Conservation (phyloP, 441 rosid species). For the Jatropha multifida region DNA sequence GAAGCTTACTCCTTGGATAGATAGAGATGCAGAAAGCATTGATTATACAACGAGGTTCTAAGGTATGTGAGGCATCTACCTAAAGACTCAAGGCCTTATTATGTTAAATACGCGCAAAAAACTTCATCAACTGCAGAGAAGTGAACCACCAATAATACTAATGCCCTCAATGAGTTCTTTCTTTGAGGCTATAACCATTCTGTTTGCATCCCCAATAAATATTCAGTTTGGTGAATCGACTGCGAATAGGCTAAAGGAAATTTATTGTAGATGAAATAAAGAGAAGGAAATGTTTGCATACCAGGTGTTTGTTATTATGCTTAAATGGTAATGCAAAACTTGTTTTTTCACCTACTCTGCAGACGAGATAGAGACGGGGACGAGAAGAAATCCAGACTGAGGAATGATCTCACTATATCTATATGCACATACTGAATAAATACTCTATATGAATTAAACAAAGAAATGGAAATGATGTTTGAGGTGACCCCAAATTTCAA, state of each 20-base stretch:
- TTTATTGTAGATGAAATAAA: conserved; percentile 36
- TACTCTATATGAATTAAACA: too few species aligned
- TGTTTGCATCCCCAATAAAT: conserved; percentile 89
- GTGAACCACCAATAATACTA: conserved; percentile 33
- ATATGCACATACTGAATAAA: too few species aligned
- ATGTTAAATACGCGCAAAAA: conserved; percentile 89
- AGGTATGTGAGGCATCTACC: conserved; percentile 79
- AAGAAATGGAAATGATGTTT: too few species aligned
- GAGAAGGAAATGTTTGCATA: neutral
- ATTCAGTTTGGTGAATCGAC: conserved; percentile 73
- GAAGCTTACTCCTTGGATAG: conserved; percentile 52
- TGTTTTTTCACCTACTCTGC: too few species aligned
- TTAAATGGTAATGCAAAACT: neutral
- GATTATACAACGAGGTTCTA: conserved; percentile 65
- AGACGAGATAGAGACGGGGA: too few species aligned
- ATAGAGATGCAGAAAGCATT: conserved; percentile 21
- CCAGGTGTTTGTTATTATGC: conserved; percentile 49
- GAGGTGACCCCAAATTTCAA: too few species aligned
- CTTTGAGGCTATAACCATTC: conserved; percentile 80
- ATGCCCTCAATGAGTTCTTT: conserved; percentile 71
- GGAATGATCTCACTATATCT: too few species aligned
- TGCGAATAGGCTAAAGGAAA: conserved; percentile 52
- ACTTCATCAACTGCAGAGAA: conserved; percentile 52
- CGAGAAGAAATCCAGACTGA: too few species aligned
- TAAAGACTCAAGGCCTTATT: conserved; percentile 70